Base-by-base conservation (phyloP, 2,329 filamentous ascomycete species). In the Colletotrichum orbiculare region DNA sequence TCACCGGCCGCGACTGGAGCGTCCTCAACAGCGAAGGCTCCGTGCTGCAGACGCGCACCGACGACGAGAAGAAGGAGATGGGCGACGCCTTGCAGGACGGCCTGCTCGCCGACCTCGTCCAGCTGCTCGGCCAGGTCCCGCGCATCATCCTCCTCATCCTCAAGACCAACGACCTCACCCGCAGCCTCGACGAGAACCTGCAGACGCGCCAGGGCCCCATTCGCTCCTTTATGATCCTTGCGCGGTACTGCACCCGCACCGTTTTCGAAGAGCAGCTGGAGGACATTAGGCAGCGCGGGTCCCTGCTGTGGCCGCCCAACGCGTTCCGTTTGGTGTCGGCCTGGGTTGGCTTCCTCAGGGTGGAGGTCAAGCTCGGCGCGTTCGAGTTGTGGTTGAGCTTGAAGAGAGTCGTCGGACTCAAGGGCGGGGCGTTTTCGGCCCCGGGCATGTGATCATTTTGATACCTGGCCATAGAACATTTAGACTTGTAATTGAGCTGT, bases 141-240 rank as follows among this genome's bases (percentile, higher is more conserved):
- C 85, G 94, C 48, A 93, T 99, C 69, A 97, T 99, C 59, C 84
- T 99, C 11, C 83, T 99, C 35, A 98, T 99, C 70, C 85, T 99
- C 67, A 99, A 99, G 81, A 99, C 96, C 2, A 99, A 99, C 76
- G 96, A 99, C 78, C 82, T 99, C 43, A 99, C 96, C 13, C 89
- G 96, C 69, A 96, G 91, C 71, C 85, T 99, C 15, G 96, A 99
- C 75, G 96, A 99, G 81, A 94, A 91, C 73, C 82, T 96, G 42
- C 91, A 94, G 60, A 96, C 92, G 0, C 84, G 86, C 7, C 85
- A 87, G 67, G 89, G 89, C 0, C 88, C 89, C 3, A 84, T 90
- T 68, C 83, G 88, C 52, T 85, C 81, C 12, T 91, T 91, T 71
- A 79, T 91, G 73, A 91, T 92, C 68, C 81, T 92, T 35, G 89